Evolutionary conservation across 2,329 filamentous ascomycete species (phyloP), one percentile per base, ranked within the genome.

Genomic region (Proliferodiscus dingleyae): DNA sequence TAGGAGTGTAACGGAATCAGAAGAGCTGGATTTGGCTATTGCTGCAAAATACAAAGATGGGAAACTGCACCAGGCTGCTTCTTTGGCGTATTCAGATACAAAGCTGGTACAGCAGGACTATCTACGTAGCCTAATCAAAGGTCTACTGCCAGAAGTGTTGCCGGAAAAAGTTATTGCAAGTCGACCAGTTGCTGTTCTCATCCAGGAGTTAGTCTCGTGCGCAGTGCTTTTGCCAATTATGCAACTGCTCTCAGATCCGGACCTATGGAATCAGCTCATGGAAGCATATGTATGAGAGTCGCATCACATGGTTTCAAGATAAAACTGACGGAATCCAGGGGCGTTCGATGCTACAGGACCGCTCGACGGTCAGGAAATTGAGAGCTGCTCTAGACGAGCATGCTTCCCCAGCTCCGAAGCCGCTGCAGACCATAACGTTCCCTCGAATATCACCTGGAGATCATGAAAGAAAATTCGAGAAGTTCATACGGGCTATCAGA

Each of bases 251-350:
- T 80, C 87, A 4, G 91, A 98, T 57, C 90, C 94, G 1, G 94
- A 98, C 68, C 95, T 86, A 7, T 98, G 91, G 91, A 97, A 98
- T 60, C 90, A 96, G 65, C 68, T 95, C 49, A 89, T 97, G 75
- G 91, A 97, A 66, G 90, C 84, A 45, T 89, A 85, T 66, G 83
- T 67, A 54, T 61, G n/a, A n/a, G n/a, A n/a, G 66, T 50, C 54
- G 33, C 16, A n/a, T 10, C 37, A 33, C 10, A 9, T 15, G 26
- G 13, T 1, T 16, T 39, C 13, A 13, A n/a, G 15, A 24, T 18
- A 22, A 28, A 41, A 37, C 48, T 61, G 22, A 57, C 13, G 26
- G 10, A n/a, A 40, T 37, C 23, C 37, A 84, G 66, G 86, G 89
- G 15, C 83, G 87, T 40, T 85, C 85, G 21, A 85, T 95, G 71